Evolutionary conservation across 2,329 filamentous ascomycete genomes (phyloP).

Genomic region (Cucurbitaria berberidis): DNA sequence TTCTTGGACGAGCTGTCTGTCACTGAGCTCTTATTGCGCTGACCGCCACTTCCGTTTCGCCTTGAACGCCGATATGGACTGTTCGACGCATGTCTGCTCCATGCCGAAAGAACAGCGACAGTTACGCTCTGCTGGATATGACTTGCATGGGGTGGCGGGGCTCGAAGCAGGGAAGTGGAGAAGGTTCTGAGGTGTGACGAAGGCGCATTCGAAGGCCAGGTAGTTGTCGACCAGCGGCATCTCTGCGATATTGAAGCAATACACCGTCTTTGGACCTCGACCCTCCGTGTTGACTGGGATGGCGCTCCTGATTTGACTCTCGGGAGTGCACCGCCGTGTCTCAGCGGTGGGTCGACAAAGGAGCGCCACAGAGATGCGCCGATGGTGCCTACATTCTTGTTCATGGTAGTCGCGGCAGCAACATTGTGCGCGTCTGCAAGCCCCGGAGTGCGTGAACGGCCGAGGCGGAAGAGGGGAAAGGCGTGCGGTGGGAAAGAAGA

Average conservation of each 20-base stretch:
- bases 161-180: constrained; percentile 17
- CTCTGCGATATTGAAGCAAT: constrained; percentile 13
- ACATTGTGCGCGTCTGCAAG: constrained; percentile 38
- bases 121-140: constrained; percentile 29
- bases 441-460: constrained; percentile 5
- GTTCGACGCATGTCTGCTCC: constrained; percentile 37
- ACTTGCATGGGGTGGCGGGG: constrained; percentile 6
- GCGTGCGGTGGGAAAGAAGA: constrained; percentile 12
- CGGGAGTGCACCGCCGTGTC: constrained; percentile 21
- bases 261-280: constrained; percentile 12
- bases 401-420: constrained; percentile 49
- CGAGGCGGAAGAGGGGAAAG: constrained; percentile 1
- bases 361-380: constrained; percentile 45
- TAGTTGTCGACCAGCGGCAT: constrained; percentile 4
- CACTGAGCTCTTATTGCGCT: constrained; percentile 48
- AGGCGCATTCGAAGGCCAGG: constrained; percentile 2
- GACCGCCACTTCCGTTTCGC: constrained; percentile 21
- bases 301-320: constrained; percentile 14
- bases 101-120: constrained; percentile 35
- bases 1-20: constrained; percentile 33
- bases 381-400: constrained; percentile 51
- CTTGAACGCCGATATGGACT: constrained; percentile 20
- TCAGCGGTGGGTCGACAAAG: constrained; percentile 34
- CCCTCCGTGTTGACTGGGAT: constrained; percentile 12
- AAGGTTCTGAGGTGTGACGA: constrained; percentile 18